Conservation (phyloP, 2,329 filamentous ascomycete genomes). For the Botrytis deweyae region DNA sequence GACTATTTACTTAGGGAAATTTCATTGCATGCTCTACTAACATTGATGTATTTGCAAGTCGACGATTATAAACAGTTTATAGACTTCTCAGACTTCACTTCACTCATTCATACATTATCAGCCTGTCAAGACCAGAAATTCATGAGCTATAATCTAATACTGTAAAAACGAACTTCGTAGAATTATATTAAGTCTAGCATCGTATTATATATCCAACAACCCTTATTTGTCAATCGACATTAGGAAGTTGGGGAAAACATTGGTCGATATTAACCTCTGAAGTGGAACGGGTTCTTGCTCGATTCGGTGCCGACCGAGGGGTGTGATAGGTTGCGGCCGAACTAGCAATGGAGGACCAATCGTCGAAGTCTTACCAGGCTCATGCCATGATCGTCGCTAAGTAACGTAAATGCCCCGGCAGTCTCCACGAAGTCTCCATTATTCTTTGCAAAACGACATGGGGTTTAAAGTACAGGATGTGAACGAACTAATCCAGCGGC, state of each 20-base stretch:
- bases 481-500: neutral
- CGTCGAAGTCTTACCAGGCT: neutral
- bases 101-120: neutral
- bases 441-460: neutral
- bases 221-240: neutral
- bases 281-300: neutral
- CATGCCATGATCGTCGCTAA: constrained; percentile 2
- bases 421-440: constrained; percentile 5
- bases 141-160: neutral
- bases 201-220: neutral
- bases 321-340: neutral
- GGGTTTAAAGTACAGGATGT: neutral
- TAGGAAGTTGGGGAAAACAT: neutral
- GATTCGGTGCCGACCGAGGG: neutral
- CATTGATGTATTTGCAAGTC: too few species aligned
- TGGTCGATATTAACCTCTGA: neutral
- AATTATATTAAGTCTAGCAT: neutral
- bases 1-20: neutral
- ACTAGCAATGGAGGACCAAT: neutral
- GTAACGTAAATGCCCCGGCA: neutral
- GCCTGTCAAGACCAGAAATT: neutral
- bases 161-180: neutral
- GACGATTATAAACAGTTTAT: neutral
- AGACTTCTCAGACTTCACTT: neutral
- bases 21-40: neutral